Base-by-base conservation (phyloP, 75 land plant genomes). In the Adiantum capillusveneris region DNA sequence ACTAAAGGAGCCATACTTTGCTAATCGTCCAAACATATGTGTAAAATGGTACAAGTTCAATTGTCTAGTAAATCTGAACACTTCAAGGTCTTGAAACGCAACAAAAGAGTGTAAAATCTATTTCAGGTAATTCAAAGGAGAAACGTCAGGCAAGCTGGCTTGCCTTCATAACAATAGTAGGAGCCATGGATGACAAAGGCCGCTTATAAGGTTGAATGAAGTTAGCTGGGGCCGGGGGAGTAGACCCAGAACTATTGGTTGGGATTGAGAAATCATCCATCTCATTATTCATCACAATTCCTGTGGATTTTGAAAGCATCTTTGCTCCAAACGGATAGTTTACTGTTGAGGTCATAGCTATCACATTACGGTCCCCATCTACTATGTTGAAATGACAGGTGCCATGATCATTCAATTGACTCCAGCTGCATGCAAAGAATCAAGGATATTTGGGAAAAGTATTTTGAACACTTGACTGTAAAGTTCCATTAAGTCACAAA, bases 181-280 rank as follows among this genome's bases (percentile, higher is more conserved):
- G 98, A 42, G 87, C 67, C 98, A 93, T 93, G 44, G 98, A 93
- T 61, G 94, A 88, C 43, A 93, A 27, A 9, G 95, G 98, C 22
- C 90, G 67, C 66, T 93, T 93, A 45, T 66, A 50, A 24, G 98
- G 98, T 62, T 50, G 34, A 26, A 93, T 77, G 41, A 83, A 93
- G 62, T 93, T 88, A 39, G 85, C 63, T n/a, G 88, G 84, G 24
- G 95, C 79, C 34, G 95, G 95, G 31, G 98, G 98, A 54, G 78
- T 85, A 25, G 53, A 63, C 20, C 82, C 94, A 0, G 81, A 79
- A 24, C 65, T 28, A 9, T 44, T 46, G 2, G 72, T 78, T 16
- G 98, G 95, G 0, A 57, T 68, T 0, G 98, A 80, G 75, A 93
- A 93, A 58, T 93, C 98, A 59, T 71, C 87, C 98, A 93, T 88